Evolutionary conservation across 2,329 filamentous ascomycete species (phyloP), one percentile per base, ranked within the genome.

Genomic region (Colletotrichum sidae): DNA sequence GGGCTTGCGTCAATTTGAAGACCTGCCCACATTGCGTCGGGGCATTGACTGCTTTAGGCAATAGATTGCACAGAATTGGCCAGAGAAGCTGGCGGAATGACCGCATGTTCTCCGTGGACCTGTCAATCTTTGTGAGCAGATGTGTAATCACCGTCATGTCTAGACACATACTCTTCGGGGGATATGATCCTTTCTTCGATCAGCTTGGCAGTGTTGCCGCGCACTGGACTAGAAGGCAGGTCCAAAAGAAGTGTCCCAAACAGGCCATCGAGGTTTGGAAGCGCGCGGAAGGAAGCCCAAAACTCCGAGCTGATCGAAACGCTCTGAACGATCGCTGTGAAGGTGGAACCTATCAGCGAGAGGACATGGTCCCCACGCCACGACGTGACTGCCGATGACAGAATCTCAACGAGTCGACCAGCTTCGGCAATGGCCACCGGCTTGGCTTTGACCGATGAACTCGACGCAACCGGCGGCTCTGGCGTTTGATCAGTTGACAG

Each of bases 71-170:
- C 9, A 82, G 68, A 8, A 81, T 67, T 2, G 83, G 80, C 84
- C 84, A 86, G 65, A 86, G 82, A 39, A 82, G 77, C 13, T 77
- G 73, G 12, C 79, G 77, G 58, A 85, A 81, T 11, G 79, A 77
- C 3, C 74, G 67, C 3, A 78, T 71, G 9, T 72, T 71, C 11
- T 79, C 73, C 12, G 69, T 68, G 6, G 70, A 68, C 65, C 70
- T 67, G 62, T 72, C 65, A 66, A 49, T 54, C 56, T 70, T 33
- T 35, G 34, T 35, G 1, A 15, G 41, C 38, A 63, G 38, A 65
- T 52, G 25, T 53, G 15, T 34, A 33, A 42, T 66, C 42, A 34
- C 59, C 65, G 52, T 67, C 71, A 9, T 42, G 56, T 34, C 49
- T 68, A 34, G 25, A 66, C 58, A 62, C 46, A 63, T 60, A 39